Conservation (phyloP, 1,284 basidiomycete species). For the Ganoderma leucocontextum region DNA sequence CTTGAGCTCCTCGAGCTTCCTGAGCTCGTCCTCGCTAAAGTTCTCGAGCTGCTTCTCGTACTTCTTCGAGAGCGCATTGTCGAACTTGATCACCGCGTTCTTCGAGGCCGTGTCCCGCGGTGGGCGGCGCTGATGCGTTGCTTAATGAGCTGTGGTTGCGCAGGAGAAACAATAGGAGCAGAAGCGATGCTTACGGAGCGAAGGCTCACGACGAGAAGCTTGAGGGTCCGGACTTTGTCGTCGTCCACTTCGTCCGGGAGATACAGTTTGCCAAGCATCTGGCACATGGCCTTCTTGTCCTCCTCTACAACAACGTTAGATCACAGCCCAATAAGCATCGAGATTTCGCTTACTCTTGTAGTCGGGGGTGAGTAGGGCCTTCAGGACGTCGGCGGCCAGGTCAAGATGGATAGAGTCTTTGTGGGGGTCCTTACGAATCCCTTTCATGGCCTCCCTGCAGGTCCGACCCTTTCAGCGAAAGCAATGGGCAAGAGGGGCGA, state of each 20-base stretch:
- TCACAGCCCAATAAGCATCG: not conserved
- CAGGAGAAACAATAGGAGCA: not conserved
- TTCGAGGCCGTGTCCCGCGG: constrained; percentile 73
- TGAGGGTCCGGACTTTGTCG: constrained; percentile 66
- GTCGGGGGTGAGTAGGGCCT: constrained; percentile 60
- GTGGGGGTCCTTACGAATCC: constrained; percentile 47
- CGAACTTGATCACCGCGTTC: constrained; percentile 78
- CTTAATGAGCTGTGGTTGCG: constrained; percentile 4
- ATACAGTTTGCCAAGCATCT: constrained; percentile 82
- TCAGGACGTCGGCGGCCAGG: constrained; percentile 79
- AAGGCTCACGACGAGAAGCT: constrained; percentile 67
- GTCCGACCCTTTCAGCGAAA: not conserved
- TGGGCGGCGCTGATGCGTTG: constrained; percentile 67
- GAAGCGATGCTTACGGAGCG: constrained; percentile 56
- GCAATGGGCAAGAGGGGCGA: constrained; percentile 10
- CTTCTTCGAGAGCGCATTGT: constrained; percentile 61
- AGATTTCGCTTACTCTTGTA: constrained; percentile 50
- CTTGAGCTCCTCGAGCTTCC: constrained; percentile 65
- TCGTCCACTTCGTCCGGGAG: constrained; percentile 75
- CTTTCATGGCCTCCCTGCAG: constrained; percentile 43
- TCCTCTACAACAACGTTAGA: constrained; percentile 60
- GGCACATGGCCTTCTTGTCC: constrained; percentile 82
- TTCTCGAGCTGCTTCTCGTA: constrained; percentile 66
- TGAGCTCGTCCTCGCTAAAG: constrained; percentile 77
- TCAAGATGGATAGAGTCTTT: constrained; percentile 79